A percentile compares a stretch with the other conserved stretches of the same genome.
These are phyloP conservation scores for Symbiodinium natans DNA, from an alignment of 73 alveolate genomes.

Conservation along the genomic window DNA sequence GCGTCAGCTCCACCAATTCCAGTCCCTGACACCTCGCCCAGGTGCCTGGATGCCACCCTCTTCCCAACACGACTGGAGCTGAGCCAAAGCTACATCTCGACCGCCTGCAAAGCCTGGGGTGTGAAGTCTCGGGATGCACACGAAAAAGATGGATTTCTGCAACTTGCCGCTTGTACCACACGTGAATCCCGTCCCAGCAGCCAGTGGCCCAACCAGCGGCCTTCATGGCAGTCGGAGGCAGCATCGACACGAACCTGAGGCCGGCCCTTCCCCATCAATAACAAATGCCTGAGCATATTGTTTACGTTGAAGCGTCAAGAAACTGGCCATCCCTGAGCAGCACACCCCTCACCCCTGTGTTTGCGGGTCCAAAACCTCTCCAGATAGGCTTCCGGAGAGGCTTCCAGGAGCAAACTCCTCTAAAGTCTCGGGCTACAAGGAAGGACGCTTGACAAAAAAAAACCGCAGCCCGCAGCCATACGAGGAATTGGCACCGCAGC, in stretches of 20 bases:
- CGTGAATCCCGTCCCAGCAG: neutral
- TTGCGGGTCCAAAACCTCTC: too few species aligned
- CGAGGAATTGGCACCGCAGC: too few species aligned
- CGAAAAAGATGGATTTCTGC: neutral
- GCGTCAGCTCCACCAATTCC: too few species aligned
- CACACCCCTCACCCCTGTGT: neutral
- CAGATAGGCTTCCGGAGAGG: too few species aligned
- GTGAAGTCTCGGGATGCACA: neutral
- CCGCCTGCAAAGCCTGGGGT: constrained; percentile 59
- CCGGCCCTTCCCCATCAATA: too few species aligned
- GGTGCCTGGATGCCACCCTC: constrained; percentile 91
- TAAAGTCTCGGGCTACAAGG: too few species aligned
- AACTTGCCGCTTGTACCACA: neutral
- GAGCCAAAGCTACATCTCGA: constrained; percentile 59
- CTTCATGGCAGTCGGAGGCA: constrained; percentile 82
- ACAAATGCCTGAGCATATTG: too few species aligned
- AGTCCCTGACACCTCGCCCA: too few species aligned
- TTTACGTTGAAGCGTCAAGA: too few species aligned
- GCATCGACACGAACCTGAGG: constrained; percentile 84
- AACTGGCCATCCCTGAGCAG: neutral
- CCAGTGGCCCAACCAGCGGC: constrained; percentile 93
- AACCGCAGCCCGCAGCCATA: too few species aligned
- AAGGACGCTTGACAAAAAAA: too few species aligned
- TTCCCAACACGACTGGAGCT: constrained; percentile 80
- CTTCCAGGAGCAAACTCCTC: too few species aligned